A percentile compares a stretch with the other conserved stretches of the same genome.
Evolutionary conservation across 83 land plant genomes (phyloP).

Genomic region (Diphasiastrum complanatum): DNA sequence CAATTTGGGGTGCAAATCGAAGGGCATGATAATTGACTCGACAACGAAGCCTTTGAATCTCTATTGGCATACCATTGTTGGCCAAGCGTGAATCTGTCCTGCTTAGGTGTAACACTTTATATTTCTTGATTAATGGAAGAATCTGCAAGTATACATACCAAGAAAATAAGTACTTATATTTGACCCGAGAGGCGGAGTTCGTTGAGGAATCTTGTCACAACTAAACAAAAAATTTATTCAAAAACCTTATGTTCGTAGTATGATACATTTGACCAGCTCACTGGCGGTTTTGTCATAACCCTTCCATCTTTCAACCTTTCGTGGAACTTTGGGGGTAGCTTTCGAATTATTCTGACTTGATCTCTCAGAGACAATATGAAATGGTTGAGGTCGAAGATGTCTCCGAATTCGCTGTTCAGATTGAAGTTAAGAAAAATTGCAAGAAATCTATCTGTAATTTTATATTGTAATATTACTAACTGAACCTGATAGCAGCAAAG

Average conservation of each 20-base stretch:
- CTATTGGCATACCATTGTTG: slow-evolving; percentile 59
- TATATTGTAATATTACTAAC: too few relatives aligned
- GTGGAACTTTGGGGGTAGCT: slow-evolving; percentile 52
- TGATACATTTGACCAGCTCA: slow-evolving; percentile 89
- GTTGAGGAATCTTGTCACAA: neutral
- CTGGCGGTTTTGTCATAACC: slow-evolving; percentile 53
- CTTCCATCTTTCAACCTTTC: slow-evolving; percentile 24
- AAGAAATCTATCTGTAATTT: too few relatives aligned
- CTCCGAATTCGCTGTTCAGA: slow-evolving; percentile 66
- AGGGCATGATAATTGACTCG: slow-evolving; percentile 78
- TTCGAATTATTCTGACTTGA: slow-evolving; percentile 60
- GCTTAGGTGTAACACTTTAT: slow-evolving; percentile 64
- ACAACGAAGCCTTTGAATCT: slow-evolving; percentile 78
- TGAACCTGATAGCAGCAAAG: too few relatives aligned
- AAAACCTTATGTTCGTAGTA: slow-evolving; percentile 76
- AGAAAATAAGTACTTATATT: neutral
- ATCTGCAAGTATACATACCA: slow-evolving; percentile 40
- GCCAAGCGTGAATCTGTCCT: slow-evolving; percentile 85
- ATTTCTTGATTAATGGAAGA: slow-evolving; percentile 60
- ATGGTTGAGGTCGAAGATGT: slow-evolving; percentile 76
- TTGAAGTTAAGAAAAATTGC: neutral
- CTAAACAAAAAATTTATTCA: neutral
- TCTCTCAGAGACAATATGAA: slow-evolving; percentile 76
- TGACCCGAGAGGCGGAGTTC: too few relatives aligned
- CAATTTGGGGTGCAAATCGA: slow-evolving; percentile 59